Conservation (phyloP, 306 rosid species). For the Corylus americana region DNA sequence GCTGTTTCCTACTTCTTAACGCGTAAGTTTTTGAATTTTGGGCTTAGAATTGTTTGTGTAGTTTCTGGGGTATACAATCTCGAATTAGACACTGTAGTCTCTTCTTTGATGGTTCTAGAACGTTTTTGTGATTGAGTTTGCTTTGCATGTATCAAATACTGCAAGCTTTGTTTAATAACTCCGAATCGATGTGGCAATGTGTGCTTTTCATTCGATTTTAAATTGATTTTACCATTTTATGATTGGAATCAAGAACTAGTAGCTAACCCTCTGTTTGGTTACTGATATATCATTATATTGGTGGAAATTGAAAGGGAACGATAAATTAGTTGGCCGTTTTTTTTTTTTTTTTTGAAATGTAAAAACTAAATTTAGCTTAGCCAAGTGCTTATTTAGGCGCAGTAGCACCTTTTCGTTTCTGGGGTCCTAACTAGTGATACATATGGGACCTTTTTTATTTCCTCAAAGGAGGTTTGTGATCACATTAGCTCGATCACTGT, state of each 20-base stretch:
- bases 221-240: not conserved
- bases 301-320: not conserved
- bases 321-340: not conserved
- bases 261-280: not conserved
- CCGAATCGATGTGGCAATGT: not conserved
- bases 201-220: not conserved
- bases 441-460: not conserved
- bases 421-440: not conserved
- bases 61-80: not conserved
- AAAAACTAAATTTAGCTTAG: not conserved
- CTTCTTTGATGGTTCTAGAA: not conserved
- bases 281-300: not conserved
- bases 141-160: not conserved
- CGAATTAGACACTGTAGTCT: not conserved
- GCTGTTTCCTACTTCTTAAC: constrained; percentile 73
- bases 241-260: constrained; percentile 17
- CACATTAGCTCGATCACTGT: not conserved
- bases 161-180: not conserved
- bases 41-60: not conserved
- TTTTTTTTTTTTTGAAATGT: not conserved
- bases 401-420: not conserved
- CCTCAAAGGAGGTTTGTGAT: not conserved
- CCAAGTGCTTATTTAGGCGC: not conserved
- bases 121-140: not conserved
- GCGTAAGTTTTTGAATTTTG: constrained; percentile 50